Conservation (phyloP, 2,329 filamentous ascomycete genomes). For the Neoarthrinium moseri region DNA sequence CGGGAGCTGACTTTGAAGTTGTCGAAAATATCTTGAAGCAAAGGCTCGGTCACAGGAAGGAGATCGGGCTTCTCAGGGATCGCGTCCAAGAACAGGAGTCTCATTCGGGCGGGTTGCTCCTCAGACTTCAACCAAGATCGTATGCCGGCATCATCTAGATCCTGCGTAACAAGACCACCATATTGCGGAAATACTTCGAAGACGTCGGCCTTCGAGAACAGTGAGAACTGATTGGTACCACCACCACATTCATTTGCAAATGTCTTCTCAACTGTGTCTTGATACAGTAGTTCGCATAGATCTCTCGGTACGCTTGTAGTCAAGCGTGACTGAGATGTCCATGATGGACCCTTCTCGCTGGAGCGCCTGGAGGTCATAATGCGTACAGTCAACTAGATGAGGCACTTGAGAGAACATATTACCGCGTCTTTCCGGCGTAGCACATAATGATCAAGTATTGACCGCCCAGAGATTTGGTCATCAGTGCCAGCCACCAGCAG, state of each 20-base stretch:
- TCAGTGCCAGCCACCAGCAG: too few species aligned
- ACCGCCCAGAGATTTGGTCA: too few species aligned
- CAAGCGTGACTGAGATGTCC: not conserved
- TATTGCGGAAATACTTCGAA: not conserved
- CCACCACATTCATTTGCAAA: conserved; percentile 1
- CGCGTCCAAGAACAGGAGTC: conserved; percentile 8
- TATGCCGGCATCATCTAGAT: conserved; percentile 1
- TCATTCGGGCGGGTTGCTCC: not conserved
- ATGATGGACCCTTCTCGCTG: not conserved
- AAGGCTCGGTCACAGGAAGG: conserved; percentile 4
- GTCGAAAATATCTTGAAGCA: not conserved
- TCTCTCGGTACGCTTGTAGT: not conserved
- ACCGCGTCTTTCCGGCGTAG: too few species aligned
- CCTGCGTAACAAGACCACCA: not conserved
- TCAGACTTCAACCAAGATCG: conserved; percentile 3
- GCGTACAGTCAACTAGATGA: too few species aligned
- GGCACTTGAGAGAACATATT: too few species aligned
- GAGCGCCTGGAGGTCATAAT: not conserved
- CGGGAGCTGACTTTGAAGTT: not conserved
- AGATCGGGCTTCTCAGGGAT: conserved; percentile 3
- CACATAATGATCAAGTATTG: too few species aligned
- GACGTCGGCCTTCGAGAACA: conserved; percentile 3
- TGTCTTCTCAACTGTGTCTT: conserved; percentile 4
- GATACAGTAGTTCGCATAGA: not conserved
- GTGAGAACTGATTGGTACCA: conserved; percentile 6